Conservation (phyloP, 2,329 filamentous ascomycete genomes). For the Scedosporium aurantiacum region DNA sequence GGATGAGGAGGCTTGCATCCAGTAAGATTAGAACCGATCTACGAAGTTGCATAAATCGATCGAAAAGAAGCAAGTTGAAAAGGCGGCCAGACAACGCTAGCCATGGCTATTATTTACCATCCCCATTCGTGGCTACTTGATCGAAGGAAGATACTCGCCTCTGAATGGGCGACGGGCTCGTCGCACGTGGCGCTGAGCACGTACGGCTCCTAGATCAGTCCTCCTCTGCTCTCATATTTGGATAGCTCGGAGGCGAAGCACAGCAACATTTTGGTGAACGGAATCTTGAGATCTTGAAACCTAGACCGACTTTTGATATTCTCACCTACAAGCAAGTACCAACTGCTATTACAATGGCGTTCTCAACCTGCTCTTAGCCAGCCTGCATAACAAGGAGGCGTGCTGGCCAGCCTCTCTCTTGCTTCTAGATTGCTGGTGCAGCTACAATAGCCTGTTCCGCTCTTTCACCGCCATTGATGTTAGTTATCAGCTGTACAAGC, state of each 20-base stretch:
- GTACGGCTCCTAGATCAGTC: not conserved
- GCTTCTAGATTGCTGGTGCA: not conserved
- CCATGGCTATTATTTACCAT: not conserved
- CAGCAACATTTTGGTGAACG: not conserved
- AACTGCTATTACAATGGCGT: not conserved
- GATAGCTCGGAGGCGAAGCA: not conserved
- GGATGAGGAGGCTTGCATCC: not conserved
- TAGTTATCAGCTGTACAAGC: not conserved
- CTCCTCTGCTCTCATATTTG: not conserved
- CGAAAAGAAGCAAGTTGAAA: not conserved
- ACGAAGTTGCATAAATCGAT: not conserved
- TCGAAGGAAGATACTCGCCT: not conserved
- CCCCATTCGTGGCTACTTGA: not conserved
- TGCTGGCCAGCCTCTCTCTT: not conserved
- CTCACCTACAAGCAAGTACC: not conserved
- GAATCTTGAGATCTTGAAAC: not conserved
- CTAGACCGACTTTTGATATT: not conserved
- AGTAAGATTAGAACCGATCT: not conserved
- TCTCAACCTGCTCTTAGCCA: not conserved
- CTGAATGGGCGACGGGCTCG: not conserved
- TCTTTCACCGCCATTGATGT: not conserved
- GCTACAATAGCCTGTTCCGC: not conserved
- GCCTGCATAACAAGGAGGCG: not conserved
- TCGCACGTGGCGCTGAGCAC: not conserved
- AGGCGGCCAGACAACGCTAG: not conserved